Conservation (phyloP, 129 eudicot species). For the Flaveria sonorensis region DNA sequence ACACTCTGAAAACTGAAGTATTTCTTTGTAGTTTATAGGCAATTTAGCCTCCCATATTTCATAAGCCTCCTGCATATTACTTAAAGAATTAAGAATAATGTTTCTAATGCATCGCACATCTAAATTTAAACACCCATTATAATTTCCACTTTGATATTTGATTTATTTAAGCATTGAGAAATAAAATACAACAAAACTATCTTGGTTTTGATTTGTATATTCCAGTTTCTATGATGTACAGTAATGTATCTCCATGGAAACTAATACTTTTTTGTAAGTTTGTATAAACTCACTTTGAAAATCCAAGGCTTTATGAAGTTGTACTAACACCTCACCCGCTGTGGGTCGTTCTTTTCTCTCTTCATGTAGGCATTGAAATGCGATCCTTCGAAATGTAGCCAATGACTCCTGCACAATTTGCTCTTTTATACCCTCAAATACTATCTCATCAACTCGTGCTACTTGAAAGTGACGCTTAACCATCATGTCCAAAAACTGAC, state of each 20-base stretch:
- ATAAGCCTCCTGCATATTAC: constrained; percentile 7
- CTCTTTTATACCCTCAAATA: background rate
- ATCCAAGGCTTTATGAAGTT: constrained; percentile 23
- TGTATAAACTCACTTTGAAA: constrained; percentile 17
- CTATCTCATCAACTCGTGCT: background rate
- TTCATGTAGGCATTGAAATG: background rate
- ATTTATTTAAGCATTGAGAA: background rate
- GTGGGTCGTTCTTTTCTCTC: background rate
- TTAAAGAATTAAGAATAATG: background rate
- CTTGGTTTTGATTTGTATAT: background rate
- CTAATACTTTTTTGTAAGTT: too few species aligned
- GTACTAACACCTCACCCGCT: background rate
- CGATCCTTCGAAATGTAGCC: constrained; percentile 1
- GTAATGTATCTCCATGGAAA: too few species aligned
- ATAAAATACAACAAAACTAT: too few species aligned
- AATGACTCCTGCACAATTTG: background rate
- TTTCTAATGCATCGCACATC: background rate
- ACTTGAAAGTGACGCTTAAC: background rate
- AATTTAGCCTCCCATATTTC: background rate
- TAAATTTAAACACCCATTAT: background rate
- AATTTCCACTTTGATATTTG: background rate
- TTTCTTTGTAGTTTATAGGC: constrained; percentile 8
- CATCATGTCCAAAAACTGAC: background rate
- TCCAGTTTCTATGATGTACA: too few species aligned
- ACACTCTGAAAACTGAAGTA: background rate